A percentile compares a stretch with the other conserved stretches of the same genome.
phyloP scores from a whole-genome alignment of 768 basidiomycete species.

The Tubosaeta brunneosetosa region DNA sequence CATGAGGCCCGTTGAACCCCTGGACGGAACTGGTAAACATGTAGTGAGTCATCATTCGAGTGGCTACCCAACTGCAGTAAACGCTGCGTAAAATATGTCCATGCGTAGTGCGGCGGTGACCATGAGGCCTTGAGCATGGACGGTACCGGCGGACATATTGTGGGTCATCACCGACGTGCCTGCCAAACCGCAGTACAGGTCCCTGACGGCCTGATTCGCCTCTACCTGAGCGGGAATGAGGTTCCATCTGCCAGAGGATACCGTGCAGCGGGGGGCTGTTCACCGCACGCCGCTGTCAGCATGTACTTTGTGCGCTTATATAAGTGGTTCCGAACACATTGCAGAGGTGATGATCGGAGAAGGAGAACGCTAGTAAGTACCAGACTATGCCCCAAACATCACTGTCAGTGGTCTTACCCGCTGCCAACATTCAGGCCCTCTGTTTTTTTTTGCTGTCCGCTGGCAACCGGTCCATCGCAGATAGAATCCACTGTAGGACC shows the following conservation, averaged over 20 bases:
- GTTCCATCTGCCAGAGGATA: too few species aligned
- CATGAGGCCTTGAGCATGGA: slow-evolving; percentile 8
- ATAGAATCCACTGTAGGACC: too few species aligned
- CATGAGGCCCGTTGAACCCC: slow-evolving; percentile 6
- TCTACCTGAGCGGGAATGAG: background rate
- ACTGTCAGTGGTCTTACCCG: too few species aligned
- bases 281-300: too few species aligned
- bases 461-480: too few species aligned
- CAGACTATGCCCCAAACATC: too few species aligned
- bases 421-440: too few species aligned
- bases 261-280: too few species aligned
- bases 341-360: too few species aligned
- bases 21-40: slow-evolving; percentile 1
- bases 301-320: background rate
- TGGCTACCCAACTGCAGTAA: background rate
- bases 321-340: background rate
- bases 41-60: background rate
- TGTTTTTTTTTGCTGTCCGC: too few species aligned
- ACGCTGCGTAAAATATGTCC: background rate
- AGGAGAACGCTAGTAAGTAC: too few species aligned
- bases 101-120: slow-evolving; percentile 2
- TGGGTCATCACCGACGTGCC: slow-evolving; percentile 2
- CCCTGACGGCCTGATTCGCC: background rate
- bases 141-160: background rate
- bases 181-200: background rate